Percentiles rank a stretch among this genome's conserved stretches.
Evolutionary conservation across 73 alveolate species (phyloP).

Genomic region (Loxodes magnus): DNA sequence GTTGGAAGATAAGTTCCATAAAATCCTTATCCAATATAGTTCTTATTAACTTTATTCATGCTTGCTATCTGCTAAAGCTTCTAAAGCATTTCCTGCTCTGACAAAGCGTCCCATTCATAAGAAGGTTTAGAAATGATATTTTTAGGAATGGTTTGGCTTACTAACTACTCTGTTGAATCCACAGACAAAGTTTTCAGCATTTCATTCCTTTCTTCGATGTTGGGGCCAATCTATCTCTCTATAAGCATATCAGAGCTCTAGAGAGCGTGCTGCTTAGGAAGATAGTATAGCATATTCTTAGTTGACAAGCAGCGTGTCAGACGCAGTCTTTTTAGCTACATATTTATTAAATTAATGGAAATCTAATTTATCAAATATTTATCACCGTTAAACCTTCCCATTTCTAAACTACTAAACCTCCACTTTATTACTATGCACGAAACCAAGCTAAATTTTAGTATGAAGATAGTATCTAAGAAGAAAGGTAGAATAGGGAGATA

Average conservation of each 20-base stretch:
- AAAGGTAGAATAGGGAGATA: too few species aligned
- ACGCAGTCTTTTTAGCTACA: background rate
- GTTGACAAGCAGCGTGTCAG: slow-evolving; percentile 3
- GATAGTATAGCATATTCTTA: background rate
- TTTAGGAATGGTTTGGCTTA: slow-evolving; percentile 42
- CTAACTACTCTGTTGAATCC: slow-evolving; percentile 38
- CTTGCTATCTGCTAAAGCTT: slow-evolving; percentile 35
- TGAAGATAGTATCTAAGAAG: too few species aligned
- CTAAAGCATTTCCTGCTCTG: slow-evolving; percentile 31
- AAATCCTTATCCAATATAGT: slow-evolving; percentile 69
- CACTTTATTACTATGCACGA: background rate
- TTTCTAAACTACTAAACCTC: background rate
- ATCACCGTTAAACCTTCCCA: background rate
- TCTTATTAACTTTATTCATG: slow-evolving; percentile 48
- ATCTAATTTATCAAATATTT: background rate
- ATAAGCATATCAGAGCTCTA: slow-evolving; percentile 9
- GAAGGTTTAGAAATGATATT: slow-evolving; percentile 28
- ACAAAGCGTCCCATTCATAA: slow-evolving; percentile 36
- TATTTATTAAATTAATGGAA: background rate
- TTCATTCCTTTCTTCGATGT: slow-evolving; percentile 9
- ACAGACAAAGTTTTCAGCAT: slow-evolving; percentile 38
- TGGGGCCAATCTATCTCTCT: slow-evolving; percentile 27
- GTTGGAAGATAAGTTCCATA: slow-evolving; percentile 44
- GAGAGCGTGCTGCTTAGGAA: slow-evolving; percentile 3
- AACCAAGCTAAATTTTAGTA: background rate